Evolutionary conservation across 2,329 filamentous ascomycete species (phyloP), one percentile per base, ranked within the genome.

Genomic region (Atkinsonella texensis): DNA sequence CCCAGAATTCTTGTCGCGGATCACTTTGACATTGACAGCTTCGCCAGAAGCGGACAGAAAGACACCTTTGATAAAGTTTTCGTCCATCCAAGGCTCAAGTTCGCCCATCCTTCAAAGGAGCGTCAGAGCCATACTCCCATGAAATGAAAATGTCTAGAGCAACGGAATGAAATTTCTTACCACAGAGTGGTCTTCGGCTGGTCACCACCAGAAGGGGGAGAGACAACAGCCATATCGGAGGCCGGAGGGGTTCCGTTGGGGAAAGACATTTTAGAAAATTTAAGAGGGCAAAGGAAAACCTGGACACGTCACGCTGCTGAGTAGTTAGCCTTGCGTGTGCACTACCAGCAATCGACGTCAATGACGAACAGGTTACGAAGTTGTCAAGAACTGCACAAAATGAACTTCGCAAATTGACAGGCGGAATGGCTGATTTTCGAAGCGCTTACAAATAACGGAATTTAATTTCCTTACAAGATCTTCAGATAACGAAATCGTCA

Each of bases 1-100:
- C 89, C 91, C 93, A 66, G 91, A 96, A 70, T 95, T 95, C 72
- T 96, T 96, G 75, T 98, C 93, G 59, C 93, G 88, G 63, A 98
- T 98, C 79, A 98, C 95, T 81, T 98, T 98, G 62, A 98, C 93
- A 62, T 96, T 96, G 62, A 98, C 93, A 57, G 83, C 83, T 71
- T 97, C 93, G 60, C 87, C 89, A 74, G 95, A 87, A 62, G 90
- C 83, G 64, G 89, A 95, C 57, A 75, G 65, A 79, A 89, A 97
- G 45, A 97, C 83, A 61, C 87, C 93, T 71, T 94, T 90, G 65
- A 98, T 87, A 69, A 97, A 98, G 72, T 91, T 94, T 75, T 98
- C 93, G 62, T 98, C 93, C 73, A 98, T 97, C 93, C 93, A 98
- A 31, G 89, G 88, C 71, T 97, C 91, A 57, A 98, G 85, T 69